Evolutionary conservation across 2,329 filamentous ascomycete species (phyloP).

Genomic region (Alternaria hordeiaustralica): DNA sequence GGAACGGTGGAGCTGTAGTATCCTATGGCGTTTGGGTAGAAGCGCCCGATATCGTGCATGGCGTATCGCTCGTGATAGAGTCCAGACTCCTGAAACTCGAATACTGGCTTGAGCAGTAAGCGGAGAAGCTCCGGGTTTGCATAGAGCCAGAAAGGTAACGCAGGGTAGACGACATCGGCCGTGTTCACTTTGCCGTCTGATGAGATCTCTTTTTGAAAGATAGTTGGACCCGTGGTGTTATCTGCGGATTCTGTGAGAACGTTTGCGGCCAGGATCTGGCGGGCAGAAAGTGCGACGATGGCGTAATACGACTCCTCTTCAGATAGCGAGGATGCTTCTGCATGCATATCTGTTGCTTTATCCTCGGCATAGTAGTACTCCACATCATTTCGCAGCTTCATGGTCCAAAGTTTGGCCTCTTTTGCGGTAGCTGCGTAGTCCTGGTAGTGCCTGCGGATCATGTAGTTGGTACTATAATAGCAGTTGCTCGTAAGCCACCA

Average conservation of each 20-base stretch:
- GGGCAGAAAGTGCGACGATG: not conserved
- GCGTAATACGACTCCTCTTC: not conserved
- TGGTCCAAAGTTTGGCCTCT: not conserved
- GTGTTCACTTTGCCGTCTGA: not conserved
- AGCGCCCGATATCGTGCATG: not conserved
- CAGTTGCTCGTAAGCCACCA: not conserved
- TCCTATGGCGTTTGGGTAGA: not conserved
- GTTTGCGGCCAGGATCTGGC: not conserved
- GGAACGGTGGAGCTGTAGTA: not conserved
- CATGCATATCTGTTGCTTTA: too few relatives aligned
- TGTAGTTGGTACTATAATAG: not conserved
- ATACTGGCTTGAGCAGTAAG: not conserved
- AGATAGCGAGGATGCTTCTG: not conserved
- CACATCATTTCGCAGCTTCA: not conserved
- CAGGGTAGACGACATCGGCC: not conserved
- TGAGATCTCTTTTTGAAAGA: not conserved
- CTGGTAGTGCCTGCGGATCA: not conserved
- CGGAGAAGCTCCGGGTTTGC: constrained; percentile 2
- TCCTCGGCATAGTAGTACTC: not conserved
- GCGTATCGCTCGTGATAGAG: not conserved
- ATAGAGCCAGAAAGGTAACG: not conserved
- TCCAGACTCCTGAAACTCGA: not conserved
- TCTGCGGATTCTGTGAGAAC: not conserved
- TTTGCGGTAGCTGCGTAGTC: not conserved
- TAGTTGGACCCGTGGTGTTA: not conserved